Evolutionary conservation across 768 basidiomycete species (phyloP).

Genomic region (Kwoniella sp.): DNA sequence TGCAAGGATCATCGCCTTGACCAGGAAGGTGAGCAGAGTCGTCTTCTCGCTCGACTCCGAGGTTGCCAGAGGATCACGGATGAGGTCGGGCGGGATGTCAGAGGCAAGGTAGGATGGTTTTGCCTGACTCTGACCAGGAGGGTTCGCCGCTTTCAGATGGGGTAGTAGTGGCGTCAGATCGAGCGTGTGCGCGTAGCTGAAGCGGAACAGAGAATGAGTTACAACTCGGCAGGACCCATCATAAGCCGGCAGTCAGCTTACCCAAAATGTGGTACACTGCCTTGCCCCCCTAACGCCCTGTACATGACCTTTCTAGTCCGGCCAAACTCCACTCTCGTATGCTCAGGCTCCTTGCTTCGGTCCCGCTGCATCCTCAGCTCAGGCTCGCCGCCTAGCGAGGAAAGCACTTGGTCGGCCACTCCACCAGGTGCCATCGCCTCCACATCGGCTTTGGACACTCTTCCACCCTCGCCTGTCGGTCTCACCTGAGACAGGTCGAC

Average conservation of each 20-base stretch:
- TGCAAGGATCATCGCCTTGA: conserved; percentile 36
- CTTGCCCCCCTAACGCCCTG: conserved; percentile 31
- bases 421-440: conserved; percentile 4
- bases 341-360: conserved; percentile 12
- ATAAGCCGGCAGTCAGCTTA: conserved; percentile 8
- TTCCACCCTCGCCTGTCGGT: conserved; percentile 30
- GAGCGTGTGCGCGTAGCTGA: conserved; percentile 42
- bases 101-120: conserved; percentile 23
- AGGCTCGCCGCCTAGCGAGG: not conserved
- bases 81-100: conserved; percentile 31
- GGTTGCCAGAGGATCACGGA: conserved; percentile 14
- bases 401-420: too few species aligned
- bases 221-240: not conserved
- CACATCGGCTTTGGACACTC: conserved; percentile 34
- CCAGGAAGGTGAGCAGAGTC: conserved; percentile 33
- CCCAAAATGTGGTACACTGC: conserved; percentile 44
- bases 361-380: too few species aligned
- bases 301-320: conserved; percentile 44
- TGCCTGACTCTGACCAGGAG: not conserved
- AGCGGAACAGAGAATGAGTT: not conserved
- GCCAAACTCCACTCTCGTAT: conserved; percentile 38
- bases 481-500: conserved; percentile 21
- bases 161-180: conserved; percentile 38
- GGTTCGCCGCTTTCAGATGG: conserved; percentile 29
- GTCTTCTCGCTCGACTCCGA: conserved; percentile 19